Evolutionary conservation across 371 early-diverging fungal genomes (phyloP).

Genomic region (Spraguea lophii): DNA sequence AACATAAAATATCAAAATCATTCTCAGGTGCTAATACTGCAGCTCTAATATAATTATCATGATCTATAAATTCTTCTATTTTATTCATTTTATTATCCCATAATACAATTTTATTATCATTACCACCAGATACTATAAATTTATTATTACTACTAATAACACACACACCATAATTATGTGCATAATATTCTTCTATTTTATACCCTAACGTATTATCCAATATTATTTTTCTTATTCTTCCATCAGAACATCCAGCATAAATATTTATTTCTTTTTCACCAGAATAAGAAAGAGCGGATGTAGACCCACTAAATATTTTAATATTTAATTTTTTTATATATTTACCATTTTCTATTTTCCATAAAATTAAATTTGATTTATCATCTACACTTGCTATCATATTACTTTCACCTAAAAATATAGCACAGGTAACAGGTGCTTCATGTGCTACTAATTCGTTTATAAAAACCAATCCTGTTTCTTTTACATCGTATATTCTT

Average conservation of each 20-base stretch:
- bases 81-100: conserved; percentile 4
- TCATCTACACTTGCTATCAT: conserved; percentile 25
- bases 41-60: conserved; percentile 27
- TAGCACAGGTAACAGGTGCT: conserved; percentile 15
- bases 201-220: conserved; percentile 4
- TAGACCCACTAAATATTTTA: conserved; percentile 33
- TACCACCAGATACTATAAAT: conserved; percentile 34
- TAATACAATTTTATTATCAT: conserved; percentile 31
- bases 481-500: conserved; percentile 9
- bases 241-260: conserved; percentile 43
- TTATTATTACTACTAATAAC: conserved; percentile 17
- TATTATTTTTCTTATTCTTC: conserved; percentile 27
- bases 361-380: conserved; percentile 32
- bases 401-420: conserved; percentile 26
- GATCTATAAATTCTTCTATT: conserved; percentile 25
- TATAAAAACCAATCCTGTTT: background rate
- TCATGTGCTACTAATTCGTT: conserved; percentile 6
- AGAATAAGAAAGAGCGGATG: conserved; percentile 19
- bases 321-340: conserved; percentile 21
- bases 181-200: conserved; percentile 1
- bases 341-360: conserved; percentile 16
- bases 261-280: conserved; percentile 11
- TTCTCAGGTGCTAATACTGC: conserved; percentile 26
- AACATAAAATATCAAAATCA: conserved; percentile 22
- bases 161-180: conserved; percentile 35